A percentile compares a stretch with the other conserved stretches of the same genome.
Evolutionary conservation across 805 yeast genomes (phyloP).

Genomic region (Myxozyma mucilagina): DNA sequence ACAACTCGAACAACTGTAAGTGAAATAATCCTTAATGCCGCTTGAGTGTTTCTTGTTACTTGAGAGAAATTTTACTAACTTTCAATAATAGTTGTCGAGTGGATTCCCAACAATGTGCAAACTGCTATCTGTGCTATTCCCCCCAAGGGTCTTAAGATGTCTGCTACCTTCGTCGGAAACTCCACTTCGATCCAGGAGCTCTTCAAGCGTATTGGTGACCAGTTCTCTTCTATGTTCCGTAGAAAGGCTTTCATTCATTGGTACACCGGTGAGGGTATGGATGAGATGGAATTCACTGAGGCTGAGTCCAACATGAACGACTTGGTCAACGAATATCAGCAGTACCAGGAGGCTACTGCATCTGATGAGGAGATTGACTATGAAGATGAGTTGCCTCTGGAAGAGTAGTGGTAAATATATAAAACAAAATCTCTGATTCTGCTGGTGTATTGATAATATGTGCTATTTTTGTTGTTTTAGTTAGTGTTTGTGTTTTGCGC

Average conservation of each 20-base stretch:
- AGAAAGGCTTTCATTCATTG: slow-evolving; percentile 95
- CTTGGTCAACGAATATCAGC: slow-evolving; percentile 87
- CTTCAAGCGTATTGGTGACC: slow-evolving; percentile 86
- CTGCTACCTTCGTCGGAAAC: slow-evolving; percentile 93
- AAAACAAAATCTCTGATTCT: neutral
- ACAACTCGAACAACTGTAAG: slow-evolving; percentile 65
- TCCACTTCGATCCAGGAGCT: slow-evolving; percentile 92
- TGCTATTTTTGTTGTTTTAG: neutral
- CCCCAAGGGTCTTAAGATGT: slow-evolving; percentile 80
- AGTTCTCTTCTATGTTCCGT: slow-evolving; percentile 89
- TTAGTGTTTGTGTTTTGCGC: neutral
- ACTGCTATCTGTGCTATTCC: slow-evolving; percentile 93
- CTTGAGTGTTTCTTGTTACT: too few species aligned
- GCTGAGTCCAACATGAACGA: slow-evolving; percentile 93
- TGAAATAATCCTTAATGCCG: neutral
- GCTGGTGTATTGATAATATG: slow-evolving; percentile 2
- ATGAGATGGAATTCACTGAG: slow-evolving; percentile 89
- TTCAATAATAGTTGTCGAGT: slow-evolving; percentile 64
- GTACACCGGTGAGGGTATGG: slow-evolving; percentile 97
- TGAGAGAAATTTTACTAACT: neutral
- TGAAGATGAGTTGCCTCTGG: slow-evolving; percentile 40
- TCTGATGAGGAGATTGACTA: slow-evolving; percentile 77
- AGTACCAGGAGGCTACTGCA: slow-evolving; percentile 83
- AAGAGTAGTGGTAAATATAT: slow-evolving; percentile 25
- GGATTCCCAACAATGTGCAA: slow-evolving; percentile 97